phyloP scores from a whole-genome alignment of 345 rosid genomes.

The Moringa oleifera region DNA sequence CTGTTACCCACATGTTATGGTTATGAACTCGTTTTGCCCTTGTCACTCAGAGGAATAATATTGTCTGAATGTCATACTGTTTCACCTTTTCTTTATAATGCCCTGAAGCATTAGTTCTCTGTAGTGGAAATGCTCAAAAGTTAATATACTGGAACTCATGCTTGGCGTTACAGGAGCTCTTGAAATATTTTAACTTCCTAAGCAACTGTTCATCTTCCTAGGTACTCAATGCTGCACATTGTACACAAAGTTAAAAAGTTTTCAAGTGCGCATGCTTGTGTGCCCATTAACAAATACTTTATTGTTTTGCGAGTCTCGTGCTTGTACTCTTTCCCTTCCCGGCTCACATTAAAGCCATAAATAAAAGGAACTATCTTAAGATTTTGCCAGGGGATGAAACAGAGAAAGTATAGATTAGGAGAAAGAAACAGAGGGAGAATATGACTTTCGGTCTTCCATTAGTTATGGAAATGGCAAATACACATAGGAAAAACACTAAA shows the following conservation, averaged over 20 bases:
- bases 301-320: constrained; percentile 7
- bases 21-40: no score
- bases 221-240: background rate
- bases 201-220: no score
- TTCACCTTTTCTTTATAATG: no score
- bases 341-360: constrained; percentile 22
- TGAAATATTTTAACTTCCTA: no score
- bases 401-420: constrained; percentile 1
- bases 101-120: no score
- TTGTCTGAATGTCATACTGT: no score
- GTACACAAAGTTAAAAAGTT: constrained; percentile 11
- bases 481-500: constrained; percentile 10
- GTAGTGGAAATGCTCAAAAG: no score
- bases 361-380: constrained; percentile 11
- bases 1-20: background rate
- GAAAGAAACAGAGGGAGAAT: constrained; percentile 7
- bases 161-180: no score
- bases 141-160: no score
- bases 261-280: constrained; percentile 16
- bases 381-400: constrained; percentile 19
- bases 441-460: constrained; percentile 19
- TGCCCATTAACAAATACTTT: constrained; percentile 5
- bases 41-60: no score
- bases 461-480: constrained; percentile 10
- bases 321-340: background rate